phyloP scores from a whole-genome alignment of 768 basidiomycete species.

The Krasilnikovozyma curviuscula region DNA sequence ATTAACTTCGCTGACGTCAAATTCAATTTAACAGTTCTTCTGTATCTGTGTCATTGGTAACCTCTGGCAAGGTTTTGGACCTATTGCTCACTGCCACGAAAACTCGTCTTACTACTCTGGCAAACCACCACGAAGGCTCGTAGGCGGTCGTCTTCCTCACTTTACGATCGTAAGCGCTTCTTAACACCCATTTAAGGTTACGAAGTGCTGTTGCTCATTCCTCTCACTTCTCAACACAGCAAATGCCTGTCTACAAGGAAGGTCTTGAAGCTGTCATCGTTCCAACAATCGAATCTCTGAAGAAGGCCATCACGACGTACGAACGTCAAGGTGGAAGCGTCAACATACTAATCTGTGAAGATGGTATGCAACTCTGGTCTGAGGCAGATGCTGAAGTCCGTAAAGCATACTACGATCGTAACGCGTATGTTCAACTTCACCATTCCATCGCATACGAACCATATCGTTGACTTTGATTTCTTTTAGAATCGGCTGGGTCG shows the following conservation, averaged over 20 bases:
- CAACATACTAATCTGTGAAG: slow-evolving; percentile 61
- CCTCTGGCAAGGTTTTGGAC: slow-evolving; percentile 25
- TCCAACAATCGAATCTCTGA: slow-evolving; percentile 35
- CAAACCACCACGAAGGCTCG: background rate
- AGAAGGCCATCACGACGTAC: slow-evolving; percentile 73
- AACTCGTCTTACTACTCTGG: slow-evolving; percentile 24
- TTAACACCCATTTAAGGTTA: background rate
- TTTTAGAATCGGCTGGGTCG: slow-evolving; percentile 70
- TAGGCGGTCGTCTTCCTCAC: slow-evolving; percentile 8
- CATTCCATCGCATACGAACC: no score
- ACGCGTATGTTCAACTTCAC: no score
- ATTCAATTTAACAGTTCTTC: slow-evolving; percentile 18
- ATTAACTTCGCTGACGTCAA: background rate
- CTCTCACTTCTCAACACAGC: slow-evolving; percentile 1
- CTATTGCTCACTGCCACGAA: slow-evolving; percentile 23
- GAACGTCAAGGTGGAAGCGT: slow-evolving; percentile 74
- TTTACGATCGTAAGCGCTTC: slow-evolving; percentile 4
- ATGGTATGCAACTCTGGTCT: slow-evolving; percentile 40
- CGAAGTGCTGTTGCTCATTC: background rate
- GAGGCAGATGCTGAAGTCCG: slow-evolving; percentile 46
- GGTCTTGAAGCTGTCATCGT: slow-evolving; percentile 16
- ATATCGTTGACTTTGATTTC: no score
- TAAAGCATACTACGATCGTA: slow-evolving; percentile 47
- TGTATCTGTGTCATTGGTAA: slow-evolving; percentile 21
- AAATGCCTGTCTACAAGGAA: slow-evolving; percentile 20